phyloP scores from a whole-genome alignment of 805 yeast genomes.

The Starmerella potacharoeniae region DNA sequence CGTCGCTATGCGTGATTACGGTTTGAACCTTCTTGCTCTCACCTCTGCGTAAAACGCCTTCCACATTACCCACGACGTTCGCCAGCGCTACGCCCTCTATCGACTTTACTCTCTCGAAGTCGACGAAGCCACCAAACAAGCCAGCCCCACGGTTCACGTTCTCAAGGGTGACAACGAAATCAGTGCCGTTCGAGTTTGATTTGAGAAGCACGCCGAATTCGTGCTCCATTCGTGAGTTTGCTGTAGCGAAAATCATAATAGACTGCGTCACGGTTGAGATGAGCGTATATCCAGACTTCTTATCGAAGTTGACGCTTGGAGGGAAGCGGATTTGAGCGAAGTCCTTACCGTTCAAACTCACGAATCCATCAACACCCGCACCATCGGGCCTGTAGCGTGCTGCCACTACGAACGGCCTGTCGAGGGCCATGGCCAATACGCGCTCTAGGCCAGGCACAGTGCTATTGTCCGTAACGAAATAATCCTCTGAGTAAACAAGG shows the following conservation, averaged over 20 bases:
- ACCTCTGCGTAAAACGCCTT: constrained; percentile 34
- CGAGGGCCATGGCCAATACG: constrained; percentile 62
- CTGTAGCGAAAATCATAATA: constrained; percentile 73
- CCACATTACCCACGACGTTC: constrained; percentile 53
- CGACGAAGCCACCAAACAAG: constrained; percentile 56
- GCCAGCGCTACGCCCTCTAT: constrained; percentile 75
- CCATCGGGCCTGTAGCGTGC: constrained; percentile 44
- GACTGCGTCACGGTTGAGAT: constrained; percentile 62
- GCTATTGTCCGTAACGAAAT: constrained; percentile 30
- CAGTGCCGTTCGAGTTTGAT: constrained; percentile 85
- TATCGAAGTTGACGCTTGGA: constrained; percentile 43
- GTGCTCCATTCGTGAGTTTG: constrained; percentile 36
- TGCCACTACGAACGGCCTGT: constrained; percentile 52
- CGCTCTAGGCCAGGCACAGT: constrained; percentile 39
- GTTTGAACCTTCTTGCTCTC: constrained; percentile 52
- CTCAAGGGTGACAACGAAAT: constrained; percentile 56
- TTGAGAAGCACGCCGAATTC: constrained; percentile 76
- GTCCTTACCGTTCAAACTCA: constrained; percentile 62
- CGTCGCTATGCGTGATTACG: constrained; percentile 77
- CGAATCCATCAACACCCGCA: constrained; percentile 49
- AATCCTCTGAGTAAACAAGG: constrained; percentile 44
- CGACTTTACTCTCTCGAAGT: constrained; percentile 72
- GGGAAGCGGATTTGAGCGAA: constrained; percentile 81
- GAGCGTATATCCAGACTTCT: constrained; percentile 65
- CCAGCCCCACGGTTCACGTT: constrained; percentile 59